Evolutionary conservation across 2,329 filamentous ascomycete species (phyloP).

Genomic region (Aspergillus fumigatiaffinis): DNA sequence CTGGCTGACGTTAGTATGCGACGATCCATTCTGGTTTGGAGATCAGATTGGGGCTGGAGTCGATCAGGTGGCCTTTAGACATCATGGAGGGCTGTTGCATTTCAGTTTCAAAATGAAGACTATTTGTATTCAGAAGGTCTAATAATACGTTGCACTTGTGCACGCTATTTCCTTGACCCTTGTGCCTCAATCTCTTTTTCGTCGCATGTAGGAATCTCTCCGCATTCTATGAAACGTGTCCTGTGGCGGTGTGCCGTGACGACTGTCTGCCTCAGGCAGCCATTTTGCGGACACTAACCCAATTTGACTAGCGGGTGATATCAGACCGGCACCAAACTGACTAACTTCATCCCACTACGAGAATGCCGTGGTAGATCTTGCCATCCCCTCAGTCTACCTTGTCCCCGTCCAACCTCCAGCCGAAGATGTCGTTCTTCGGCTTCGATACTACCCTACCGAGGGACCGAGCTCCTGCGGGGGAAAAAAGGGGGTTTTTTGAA

Average conservation of each 20-base stretch:
- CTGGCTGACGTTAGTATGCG: not conserved
- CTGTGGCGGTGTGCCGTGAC: not conserved
- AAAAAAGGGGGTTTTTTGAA: constrained; percentile 70
- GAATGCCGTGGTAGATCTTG: constrained; percentile 16
- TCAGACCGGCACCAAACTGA: constrained; percentile 14
- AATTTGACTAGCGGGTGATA: constrained; percentile 17
- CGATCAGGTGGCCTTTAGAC: not conserved
- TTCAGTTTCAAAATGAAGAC: not conserved
- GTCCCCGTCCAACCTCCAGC: constrained; percentile 11
- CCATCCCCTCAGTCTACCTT: constrained; percentile 11
- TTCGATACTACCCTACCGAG: constrained; percentile 68
- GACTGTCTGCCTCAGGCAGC: constrained; percentile 11
- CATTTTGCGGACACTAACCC: constrained; percentile 2
- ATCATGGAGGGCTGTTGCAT: not conserved
- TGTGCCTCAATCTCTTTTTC: not conserved
- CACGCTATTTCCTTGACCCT: not conserved
- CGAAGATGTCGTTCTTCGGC: constrained; percentile 84
- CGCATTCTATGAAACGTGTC: not conserved
- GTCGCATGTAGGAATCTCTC: not conserved
- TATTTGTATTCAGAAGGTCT: not conserved
- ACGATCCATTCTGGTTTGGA: not conserved
- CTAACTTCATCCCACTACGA: constrained; percentile 23
- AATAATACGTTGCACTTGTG: not conserved
- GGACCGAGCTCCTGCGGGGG: constrained; percentile 63
- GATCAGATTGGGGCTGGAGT: not conserved